Evolutionary conservation across 202 grass and related monocot genomes (phyloP).

Genomic region (Cymbopogon flexuosus): DNA sequence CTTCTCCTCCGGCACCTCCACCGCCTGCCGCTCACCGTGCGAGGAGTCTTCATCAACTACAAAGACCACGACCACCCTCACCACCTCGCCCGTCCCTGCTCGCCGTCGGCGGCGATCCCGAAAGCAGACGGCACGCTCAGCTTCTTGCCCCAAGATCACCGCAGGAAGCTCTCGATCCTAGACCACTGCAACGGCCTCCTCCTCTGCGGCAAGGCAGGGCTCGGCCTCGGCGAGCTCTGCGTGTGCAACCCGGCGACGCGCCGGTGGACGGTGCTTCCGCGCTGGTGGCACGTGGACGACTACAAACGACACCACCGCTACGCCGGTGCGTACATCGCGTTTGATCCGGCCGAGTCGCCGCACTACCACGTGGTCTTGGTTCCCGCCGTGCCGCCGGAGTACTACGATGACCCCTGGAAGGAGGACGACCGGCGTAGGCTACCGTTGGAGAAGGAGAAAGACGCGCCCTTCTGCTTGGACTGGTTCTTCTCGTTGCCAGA

Average conservation of each 20-base stretch:
- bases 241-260: neutral
- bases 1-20: neutral
- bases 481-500: neutral
- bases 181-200: conserved; percentile 2
- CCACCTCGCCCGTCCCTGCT: neutral
- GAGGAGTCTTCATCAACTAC: neutral
- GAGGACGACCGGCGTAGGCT: too few species aligned
- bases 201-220: rapidly evolving
- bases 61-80: neutral
- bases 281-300: neutral
- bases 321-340: neutral
- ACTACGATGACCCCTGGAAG: too few species aligned
- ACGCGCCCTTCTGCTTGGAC: neutral
- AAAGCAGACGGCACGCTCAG: neutral
- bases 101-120: too few species aligned
- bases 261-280: neutral
- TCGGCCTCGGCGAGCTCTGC: neutral
- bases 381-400: neutral
- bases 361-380: neutral
- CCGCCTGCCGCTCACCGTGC: neutral
- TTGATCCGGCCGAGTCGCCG: neutral
- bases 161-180: neutral
- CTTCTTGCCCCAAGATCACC: neutral
- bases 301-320: too few species aligned
- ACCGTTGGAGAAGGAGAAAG: neutral